Conservation (phyloP, 345 rosid genomes). For the Camelina hispida region DNA sequence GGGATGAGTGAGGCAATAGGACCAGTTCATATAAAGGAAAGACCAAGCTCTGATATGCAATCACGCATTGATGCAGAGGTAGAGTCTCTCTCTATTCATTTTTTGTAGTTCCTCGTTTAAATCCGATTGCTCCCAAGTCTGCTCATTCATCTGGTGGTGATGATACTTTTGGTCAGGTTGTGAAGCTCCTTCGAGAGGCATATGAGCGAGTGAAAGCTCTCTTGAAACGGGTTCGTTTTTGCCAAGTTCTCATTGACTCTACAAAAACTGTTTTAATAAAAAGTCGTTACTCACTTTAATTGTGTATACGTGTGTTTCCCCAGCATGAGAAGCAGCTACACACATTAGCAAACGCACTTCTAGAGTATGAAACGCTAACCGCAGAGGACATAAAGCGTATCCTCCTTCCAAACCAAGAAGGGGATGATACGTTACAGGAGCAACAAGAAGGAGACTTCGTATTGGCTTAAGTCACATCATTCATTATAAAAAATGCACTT, state of each 20-base stretch:
- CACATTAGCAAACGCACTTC: constrained; percentile 84
- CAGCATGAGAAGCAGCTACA: constrained; percentile 98
- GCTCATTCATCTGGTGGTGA: constrained; percentile 30
- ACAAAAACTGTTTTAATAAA: neutral
- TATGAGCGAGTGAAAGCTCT: constrained; percentile 89
- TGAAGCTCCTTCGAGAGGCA: constrained; percentile 92
- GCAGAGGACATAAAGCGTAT: constrained; percentile 85
- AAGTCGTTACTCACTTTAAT: neutral
- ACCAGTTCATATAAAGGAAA: constrained; percentile 92
- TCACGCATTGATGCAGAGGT: constrained; percentile 97
- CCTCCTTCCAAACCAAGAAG: constrained; percentile 65
- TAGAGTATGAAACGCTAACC: constrained; percentile 83
- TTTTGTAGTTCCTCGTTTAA: neutral
- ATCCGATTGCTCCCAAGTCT: constrained; percentile 4
- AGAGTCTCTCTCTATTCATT: constrained; percentile 34
- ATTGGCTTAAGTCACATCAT: constrained; percentile 54
- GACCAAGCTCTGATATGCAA: constrained; percentile 95
- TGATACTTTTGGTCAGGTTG: constrained; percentile 58
- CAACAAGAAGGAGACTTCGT: constrained; percentile 68
- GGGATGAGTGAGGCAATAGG: constrained; percentile 96
- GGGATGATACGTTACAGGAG: constrained; percentile 57
- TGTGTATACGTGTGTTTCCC: constrained; percentile 5
- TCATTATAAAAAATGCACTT: constrained; percentile 22
- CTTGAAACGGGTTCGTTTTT: constrained; percentile 79
- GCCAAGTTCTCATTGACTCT: neutral